Percentiles rank a stretch among this genome's conserved stretches.
Conservation (phyloP, 345 rosid genomes). For the Raphanus raphanistrum region DNA sequence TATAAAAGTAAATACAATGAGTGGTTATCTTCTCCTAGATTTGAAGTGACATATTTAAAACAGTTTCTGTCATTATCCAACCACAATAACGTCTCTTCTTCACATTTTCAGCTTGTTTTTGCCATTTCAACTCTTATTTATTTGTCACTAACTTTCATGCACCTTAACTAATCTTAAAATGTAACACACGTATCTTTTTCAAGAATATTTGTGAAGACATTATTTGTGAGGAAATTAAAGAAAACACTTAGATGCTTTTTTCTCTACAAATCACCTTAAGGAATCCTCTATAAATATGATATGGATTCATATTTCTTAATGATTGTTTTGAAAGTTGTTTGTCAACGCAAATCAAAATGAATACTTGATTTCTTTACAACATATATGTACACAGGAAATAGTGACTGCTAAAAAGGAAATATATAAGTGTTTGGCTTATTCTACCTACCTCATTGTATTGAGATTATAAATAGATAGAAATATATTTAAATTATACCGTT, state of each 20-base stretch:
- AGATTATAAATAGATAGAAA: not conserved
- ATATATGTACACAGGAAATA: not conserved
- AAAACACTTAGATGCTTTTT: not conserved
- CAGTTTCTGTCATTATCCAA: conserved; percentile 28
- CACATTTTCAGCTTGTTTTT: conserved; percentile 25
- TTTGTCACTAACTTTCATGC: conserved; percentile 39
- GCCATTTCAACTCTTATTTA: conserved; percentile 20
- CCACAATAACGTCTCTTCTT: conserved; percentile 26
- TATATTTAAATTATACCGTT: conserved; percentile 19
- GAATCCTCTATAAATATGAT: not conserved
- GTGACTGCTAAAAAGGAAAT: not conserved
- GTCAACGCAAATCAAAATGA: not conserved
- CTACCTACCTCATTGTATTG: not conserved
- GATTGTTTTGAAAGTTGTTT: not conserved
- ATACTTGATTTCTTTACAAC: not conserved
- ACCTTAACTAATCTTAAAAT: conserved; percentile 27
- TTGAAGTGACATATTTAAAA: conserved; percentile 11
- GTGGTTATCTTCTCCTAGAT: conserved; percentile 2
- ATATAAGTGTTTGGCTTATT: not conserved
- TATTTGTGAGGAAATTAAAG: not conserved
- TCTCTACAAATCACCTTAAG: not conserved
- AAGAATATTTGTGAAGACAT: not conserved
- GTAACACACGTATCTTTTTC: conserved; percentile 13
- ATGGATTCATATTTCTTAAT: not conserved
- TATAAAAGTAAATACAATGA: not conserved